These are phyloP conservation scores for Hypoxylon sp. DNA, from an alignment of 2,329 filamentous ascomycete species.

Conservation along the genomic window DNA sequence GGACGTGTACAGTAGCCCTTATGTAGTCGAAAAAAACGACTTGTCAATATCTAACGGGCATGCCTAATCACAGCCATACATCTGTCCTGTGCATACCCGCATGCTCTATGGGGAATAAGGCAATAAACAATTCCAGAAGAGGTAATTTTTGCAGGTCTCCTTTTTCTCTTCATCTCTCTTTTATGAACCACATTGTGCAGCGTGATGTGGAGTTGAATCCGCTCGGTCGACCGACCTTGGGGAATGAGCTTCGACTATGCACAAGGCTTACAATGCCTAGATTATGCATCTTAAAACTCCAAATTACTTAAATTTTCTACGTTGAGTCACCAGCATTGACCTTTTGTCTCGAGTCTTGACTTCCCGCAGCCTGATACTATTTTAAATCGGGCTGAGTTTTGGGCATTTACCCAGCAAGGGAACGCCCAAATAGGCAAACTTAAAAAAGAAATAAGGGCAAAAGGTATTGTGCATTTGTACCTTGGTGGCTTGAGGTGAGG, in stretches of 20 bases:
- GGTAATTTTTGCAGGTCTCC: constrained; percentile 15
- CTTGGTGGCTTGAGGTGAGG: constrained; percentile 35
- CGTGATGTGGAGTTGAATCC: constrained; percentile 13
- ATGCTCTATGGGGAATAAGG: constrained; percentile 22
- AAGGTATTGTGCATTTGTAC: constrained; percentile 8
- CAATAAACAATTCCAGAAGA: constrained; percentile 16
- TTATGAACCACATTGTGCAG: not conserved
- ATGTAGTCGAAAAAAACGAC: constrained; percentile 18
- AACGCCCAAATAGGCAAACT: not conserved
- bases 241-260: not conserved
- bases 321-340: not conserved
- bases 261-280: not conserved
- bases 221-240: not conserved
- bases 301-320: not conserved
- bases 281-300: not conserved
- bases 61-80: constrained; percentile 40
- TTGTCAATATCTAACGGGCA: constrained; percentile 20
- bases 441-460: not conserved
- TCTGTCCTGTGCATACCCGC: constrained; percentile 38
- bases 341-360: not conserved
- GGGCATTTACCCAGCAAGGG: not conserved
- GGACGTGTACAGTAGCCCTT: constrained; percentile 18
- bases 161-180: constrained; percentile 1
- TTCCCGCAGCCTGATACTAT: not conserved
- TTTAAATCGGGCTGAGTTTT: not conserved